Conservation (phyloP, 495 filamentous ascomycete genomes). For the Lindgomyces ingoldianus region DNA sequence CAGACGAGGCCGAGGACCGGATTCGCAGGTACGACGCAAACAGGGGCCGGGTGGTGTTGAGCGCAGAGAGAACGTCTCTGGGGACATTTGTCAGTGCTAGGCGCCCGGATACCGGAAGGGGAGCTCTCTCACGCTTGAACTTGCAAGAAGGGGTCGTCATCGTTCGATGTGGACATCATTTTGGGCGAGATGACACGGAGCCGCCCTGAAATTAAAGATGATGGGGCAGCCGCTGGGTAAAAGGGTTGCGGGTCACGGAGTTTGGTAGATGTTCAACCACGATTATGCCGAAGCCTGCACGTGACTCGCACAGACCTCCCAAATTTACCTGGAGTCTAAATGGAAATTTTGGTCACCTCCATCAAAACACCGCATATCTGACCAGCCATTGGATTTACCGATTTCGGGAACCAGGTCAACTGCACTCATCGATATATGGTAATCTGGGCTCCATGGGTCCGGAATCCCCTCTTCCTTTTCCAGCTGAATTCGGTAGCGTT, state of each 20-base stretch:
- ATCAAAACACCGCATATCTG: neutral
- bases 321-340: too few relatives aligned
- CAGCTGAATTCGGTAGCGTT: slow-evolving; percentile 55
- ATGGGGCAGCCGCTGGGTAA: slow-evolving; percentile 20
- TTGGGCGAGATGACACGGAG: slow-evolving; percentile 15
- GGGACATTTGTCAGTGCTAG: slow-evolving; percentile 23
- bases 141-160: slow-evolving; percentile 39
- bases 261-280: slow-evolving; percentile 4
- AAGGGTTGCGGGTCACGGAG: slow-evolving; percentile 2
- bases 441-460: slow-evolving; percentile 54
- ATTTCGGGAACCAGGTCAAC: neutral
- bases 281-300: neutral
- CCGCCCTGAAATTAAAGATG: slow-evolving; percentile 8
- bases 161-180: slow-evolving; percentile 31
- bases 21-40: slow-evolving; percentile 97
- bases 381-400: neutral
- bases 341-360: too few relatives aligned
- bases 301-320: slow-evolving; percentile 3
- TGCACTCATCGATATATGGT: too few relatives aligned
- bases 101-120: neutral
- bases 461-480: slow-evolving; percentile 58
- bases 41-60: slow-evolving; percentile 75
- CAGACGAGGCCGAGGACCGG: slow-evolving; percentile 72
- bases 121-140: slow-evolving; percentile 34
- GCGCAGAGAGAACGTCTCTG: slow-evolving; percentile 75